These are phyloP conservation scores for Aspergillus caelatus DNA, from an alignment of 2,329 filamentous ascomycete genomes.

Conservation along the genomic window DNA sequence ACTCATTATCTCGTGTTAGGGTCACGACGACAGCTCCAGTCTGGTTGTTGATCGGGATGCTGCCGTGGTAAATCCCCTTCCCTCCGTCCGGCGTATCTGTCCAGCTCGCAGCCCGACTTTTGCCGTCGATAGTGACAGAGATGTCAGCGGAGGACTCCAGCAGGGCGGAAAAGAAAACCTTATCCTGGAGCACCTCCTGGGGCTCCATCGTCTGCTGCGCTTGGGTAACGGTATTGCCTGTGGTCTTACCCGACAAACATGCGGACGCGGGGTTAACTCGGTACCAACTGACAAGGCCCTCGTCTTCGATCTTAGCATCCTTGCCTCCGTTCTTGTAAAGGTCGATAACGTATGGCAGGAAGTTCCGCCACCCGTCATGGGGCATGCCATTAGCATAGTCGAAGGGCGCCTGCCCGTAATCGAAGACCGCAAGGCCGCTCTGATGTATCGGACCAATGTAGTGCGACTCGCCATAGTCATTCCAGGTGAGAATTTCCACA, in stretches of 20 bases:
- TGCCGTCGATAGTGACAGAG: slow-evolving; percentile 37
- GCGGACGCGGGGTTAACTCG: slow-evolving; percentile 21
- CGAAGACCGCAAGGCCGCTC: slow-evolving; percentile 44
- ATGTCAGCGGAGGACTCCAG: slow-evolving; percentile 35
- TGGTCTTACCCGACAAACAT: slow-evolving; percentile 30
- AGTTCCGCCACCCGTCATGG: slow-evolving; percentile 35
- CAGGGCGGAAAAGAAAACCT: slow-evolving; percentile 37
- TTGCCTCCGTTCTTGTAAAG: slow-evolving; percentile 36
- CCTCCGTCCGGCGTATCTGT: slow-evolving; percentile 29
- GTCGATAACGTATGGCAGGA: slow-evolving; percentile 40
- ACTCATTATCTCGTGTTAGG: slow-evolving; percentile 23
- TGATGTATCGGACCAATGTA: slow-evolving; percentile 57
- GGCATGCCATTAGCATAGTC: slow-evolving; percentile 33
- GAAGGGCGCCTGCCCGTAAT: slow-evolving; percentile 42
- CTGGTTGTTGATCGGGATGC: slow-evolving; percentile 24
- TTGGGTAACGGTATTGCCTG: slow-evolving; percentile 32
- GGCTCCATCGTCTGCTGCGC: slow-evolving; percentile 26
- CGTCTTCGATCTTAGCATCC: slow-evolving; percentile 25
- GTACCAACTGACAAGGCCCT: slow-evolving; percentile 34
- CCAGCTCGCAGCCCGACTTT: slow-evolving; percentile 25
- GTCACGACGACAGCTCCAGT: slow-evolving; percentile 32
- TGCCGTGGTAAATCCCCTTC: slow-evolving; percentile 39
- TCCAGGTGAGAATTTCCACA: slow-evolving; percentile 62
- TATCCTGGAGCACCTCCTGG: slow-evolving; percentile 21
- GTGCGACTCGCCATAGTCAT: slow-evolving; percentile 64